Conservation (phyloP, 2,329 filamentous ascomycete species). For the Rhytidhysteron rufulum region DNA sequence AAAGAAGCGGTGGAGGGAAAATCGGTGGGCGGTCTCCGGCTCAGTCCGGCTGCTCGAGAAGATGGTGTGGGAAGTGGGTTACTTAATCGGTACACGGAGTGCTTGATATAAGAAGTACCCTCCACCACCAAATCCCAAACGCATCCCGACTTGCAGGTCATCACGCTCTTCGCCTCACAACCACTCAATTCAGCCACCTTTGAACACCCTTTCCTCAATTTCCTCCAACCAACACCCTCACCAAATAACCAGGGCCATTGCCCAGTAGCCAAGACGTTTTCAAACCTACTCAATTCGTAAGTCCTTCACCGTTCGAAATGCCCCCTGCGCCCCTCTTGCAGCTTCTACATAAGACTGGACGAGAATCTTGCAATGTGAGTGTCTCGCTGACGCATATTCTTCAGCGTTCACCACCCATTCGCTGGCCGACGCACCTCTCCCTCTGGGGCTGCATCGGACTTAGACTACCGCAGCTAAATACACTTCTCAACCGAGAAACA, state of each 20-base stretch:
- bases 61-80: no score
- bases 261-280: constrained; percentile 88
- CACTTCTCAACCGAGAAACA: constrained; percentile 16
- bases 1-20: no score
- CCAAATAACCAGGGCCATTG: constrained; percentile 36
- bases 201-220: constrained; percentile 1
- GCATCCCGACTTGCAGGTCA: neutral
- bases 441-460: constrained; percentile 72
- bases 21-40: no score
- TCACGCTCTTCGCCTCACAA: neutral
- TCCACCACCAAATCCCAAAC: neutral
- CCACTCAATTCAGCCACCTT: neutral
- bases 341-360: constrained; percentile 1
- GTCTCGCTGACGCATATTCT: neutral
- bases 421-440: constrained; percentile 92
- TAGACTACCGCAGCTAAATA: constrained; percentile 40
- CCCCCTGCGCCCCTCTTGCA: no score
- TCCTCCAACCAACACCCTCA: constrained; percentile 11
- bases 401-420: constrained; percentile 89
- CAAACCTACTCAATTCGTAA: constrained; percentile 96
- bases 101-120: constrained; percentile 1
- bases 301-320: constrained; percentile 40
- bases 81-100: constrained; percentile 5
- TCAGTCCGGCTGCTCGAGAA: constrained; percentile 16
- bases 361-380: neutral